These are phyloP conservation scores for Tricholoma hemisulphureum DNA, from an alignment of 768 basidiomycete genomes.

Conservation along the genomic window DNA sequence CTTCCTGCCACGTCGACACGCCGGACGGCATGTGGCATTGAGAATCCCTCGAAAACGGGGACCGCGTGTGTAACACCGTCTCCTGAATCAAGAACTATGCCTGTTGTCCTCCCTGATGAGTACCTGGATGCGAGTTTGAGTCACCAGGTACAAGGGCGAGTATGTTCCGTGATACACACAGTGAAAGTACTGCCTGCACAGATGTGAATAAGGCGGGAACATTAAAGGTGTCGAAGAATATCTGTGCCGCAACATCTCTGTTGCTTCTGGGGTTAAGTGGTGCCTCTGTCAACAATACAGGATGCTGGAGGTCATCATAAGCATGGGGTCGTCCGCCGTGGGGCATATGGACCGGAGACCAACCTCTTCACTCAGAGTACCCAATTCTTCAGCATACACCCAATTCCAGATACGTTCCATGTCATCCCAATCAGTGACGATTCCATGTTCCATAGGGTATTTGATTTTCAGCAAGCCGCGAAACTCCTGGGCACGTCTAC, in stretches of 20 bases:
- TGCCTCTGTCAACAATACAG: conserved; percentile 95
- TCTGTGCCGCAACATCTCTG: conserved; percentile 94
- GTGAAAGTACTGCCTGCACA: conserved; percentile 93
- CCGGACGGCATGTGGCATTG: conserved; percentile 97
- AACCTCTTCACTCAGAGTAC: conserved; percentile 96
- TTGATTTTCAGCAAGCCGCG: conserved; percentile 95
- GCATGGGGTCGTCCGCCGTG: conserved; percentile 17
- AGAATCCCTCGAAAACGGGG: conserved; percentile 98
- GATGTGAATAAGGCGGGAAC: conserved; percentile 96
- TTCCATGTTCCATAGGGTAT: conserved; percentile 99
- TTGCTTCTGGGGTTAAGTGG: conserved; percentile 96
- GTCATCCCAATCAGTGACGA: conserved; percentile 99
- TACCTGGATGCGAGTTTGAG: conserved; percentile 57
- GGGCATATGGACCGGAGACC: conserved; percentile 16
- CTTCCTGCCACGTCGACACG: conserved; percentile 96
- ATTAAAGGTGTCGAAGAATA: conserved; percentile 99
- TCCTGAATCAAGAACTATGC: conserved; percentile 98
- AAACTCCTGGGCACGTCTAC: conserved; percentile 91
- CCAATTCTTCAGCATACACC: conserved; percentile 95
- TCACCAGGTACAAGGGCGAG: conserved; percentile 8
- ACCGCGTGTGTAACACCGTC: conserved; percentile 99
- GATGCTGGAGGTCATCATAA: conserved; percentile 64
- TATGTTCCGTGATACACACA: conserved; percentile 56
- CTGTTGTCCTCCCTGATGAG: conserved; percentile 96
- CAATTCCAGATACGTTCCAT: conserved; percentile 99